Evolutionary conservation across 2,329 filamentous ascomycete species (phyloP), one percentile per base, ranked within the genome.

Genomic region (Neopestalotiopsis clavispora): DNA sequence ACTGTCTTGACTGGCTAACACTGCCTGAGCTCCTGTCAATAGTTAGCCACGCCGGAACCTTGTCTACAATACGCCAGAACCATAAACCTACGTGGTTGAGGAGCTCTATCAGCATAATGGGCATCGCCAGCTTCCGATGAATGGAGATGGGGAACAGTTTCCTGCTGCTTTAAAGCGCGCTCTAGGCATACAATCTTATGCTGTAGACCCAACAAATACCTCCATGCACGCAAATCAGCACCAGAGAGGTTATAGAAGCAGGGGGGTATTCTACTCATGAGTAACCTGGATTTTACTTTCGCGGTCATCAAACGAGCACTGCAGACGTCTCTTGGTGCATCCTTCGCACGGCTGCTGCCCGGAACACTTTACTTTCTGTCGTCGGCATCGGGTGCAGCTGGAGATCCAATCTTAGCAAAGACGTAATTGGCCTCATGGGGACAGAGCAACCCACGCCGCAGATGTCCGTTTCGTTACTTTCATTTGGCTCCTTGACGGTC

Each of bases 231-330:
- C 65, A 67, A 57, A 20, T 56, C 23, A 45, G 30, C 67, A 52
- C 23, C 4, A 64, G 58, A 28, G 23, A 4, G 14, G 42, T n/a
- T 13, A 3, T 13, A 49, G 13, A 14, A 49, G 14, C 10, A 49
- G 42, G 10, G 14, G 17, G 13, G 42, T 13, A n/a, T n/a, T 75
- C 66, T 72, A 84, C 84, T 81, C 82, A 75, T 79, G 78, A 14
- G 84, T 84, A 3, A 87, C 84, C 4, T 86, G 73, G n/a, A 86
- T 77, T 70, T 85, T 86, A 62, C 84, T 81, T 42, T 84, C 81
- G n/a, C 79, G 78, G 52, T 84, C 81, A 68, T 84, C 81, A 65
- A 84, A 84, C 4, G 76, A 75, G 67, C 83, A 84, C 1, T 76
- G 69, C 23, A 83, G 73, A 14, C 79, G 80, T 28, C 82, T 78